Evolutionary conservation across 225 moss, liverwort and hornwort genomes (phyloP).

Genomic region (Lunularia cruciata): DNA sequence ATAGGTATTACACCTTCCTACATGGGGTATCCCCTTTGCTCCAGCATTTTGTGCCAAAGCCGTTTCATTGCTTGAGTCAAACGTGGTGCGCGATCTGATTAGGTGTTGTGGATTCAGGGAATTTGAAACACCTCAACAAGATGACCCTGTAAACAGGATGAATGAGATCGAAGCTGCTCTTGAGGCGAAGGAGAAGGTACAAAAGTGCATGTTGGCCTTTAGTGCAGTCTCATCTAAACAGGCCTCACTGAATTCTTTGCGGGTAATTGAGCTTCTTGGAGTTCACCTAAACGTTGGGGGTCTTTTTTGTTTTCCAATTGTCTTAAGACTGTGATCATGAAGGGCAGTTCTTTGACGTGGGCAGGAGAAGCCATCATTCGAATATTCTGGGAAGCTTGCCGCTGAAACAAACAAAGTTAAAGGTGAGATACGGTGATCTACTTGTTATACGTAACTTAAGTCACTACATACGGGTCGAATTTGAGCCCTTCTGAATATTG

Average conservation of each 20-base stretch:
- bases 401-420: conserved; percentile 99
- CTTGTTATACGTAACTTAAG: too few species aligned
- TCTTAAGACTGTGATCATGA: conserved; percentile 9
- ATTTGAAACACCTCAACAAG: conserved; percentile 26
- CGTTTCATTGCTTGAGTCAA: background rate
- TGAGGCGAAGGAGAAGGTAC: conserved; percentile 61
- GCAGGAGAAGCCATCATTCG: conserved; percentile 93
- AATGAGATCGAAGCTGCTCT: conserved; percentile 80
- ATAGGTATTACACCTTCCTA: conserved; percentile 27
- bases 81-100: too few species aligned
- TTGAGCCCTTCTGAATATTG: background rate
- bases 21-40: background rate
- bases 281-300: too few species aligned
- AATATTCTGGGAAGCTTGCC: conserved; percentile 99
- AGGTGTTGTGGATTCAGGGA: conserved; percentile 23
- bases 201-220: too few species aligned
- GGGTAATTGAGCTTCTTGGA: too few species aligned
- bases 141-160: conserved; percentile 69
- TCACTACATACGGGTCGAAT: too few species aligned
- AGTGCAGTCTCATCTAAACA: too few species aligned
- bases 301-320: background rate
- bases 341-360: conserved; percentile 6
- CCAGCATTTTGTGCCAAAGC: background rate
- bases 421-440: conserved; percentile 49
- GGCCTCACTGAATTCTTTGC: too few species aligned